Percentiles rank a stretch among this genome's conserved stretches.
phyloP scores from a whole-genome alignment of 2,329 filamentous ascomycete species.

The Aspergillus thermomutatus region DNA sequence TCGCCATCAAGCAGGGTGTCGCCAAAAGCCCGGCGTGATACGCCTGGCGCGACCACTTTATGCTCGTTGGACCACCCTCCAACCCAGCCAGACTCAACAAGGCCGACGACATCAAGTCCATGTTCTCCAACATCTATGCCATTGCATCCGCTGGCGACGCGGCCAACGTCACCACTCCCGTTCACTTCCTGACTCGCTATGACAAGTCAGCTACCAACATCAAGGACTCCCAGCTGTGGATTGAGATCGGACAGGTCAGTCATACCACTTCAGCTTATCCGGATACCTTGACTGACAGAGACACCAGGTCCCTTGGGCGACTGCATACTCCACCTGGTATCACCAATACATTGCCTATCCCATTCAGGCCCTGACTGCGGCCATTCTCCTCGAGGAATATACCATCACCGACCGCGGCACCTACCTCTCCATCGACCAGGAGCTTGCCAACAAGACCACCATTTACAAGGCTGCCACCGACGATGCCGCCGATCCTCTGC shows the following conservation, averaged over 20 bases:
- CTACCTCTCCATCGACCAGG: conserved; percentile 37
- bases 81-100: conserved; percentile 36
- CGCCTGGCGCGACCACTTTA: conserved; percentile 48
- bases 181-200: conserved; percentile 45
- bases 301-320: conserved; percentile 45
- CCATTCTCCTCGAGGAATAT: conserved; percentile 44
- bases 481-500: conserved; percentile 34
- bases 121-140: conserved; percentile 34
- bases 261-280: neutral
- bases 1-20: conserved; percentile 42
- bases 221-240: conserved; percentile 47
- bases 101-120: conserved; percentile 28
- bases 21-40: conserved; percentile 37
- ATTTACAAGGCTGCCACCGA: conserved; percentile 35
- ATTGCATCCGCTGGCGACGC: conserved; percentile 27
- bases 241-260: conserved; percentile 42
- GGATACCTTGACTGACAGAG: neutral
- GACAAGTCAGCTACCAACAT: conserved; percentile 52
- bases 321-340: conserved; percentile 46
- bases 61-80: conserved; percentile 38
- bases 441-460: conserved; percentile 31
- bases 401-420: conserved; percentile 49
- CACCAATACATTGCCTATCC: conserved; percentile 48
- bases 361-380: conserved; percentile 44
- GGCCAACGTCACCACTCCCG: conserved; percentile 27